Evolutionary conservation across 2,329 filamentous ascomycete species (phyloP).

Genomic region (Ceratocystis albifundus): DNA sequence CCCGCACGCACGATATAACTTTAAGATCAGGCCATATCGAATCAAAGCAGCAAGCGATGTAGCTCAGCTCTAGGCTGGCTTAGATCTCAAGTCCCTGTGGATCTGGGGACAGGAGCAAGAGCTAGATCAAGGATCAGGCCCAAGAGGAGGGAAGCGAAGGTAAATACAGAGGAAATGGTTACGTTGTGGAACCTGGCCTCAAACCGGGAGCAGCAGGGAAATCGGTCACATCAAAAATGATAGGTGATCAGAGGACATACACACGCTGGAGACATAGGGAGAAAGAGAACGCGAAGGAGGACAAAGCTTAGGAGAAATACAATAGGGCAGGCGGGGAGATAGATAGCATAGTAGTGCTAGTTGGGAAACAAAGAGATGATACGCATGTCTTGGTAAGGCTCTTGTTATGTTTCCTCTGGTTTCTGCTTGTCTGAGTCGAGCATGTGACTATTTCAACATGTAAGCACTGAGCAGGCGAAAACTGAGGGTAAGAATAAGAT

Average conservation of each 20-base stretch:
- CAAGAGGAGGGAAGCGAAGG: neutral
- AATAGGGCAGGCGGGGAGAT: no score
- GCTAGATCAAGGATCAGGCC: neutral
- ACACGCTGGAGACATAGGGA: neutral
- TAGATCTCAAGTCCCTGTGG: neutral
- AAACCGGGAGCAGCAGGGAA: neutral
- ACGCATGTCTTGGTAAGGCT: no score
- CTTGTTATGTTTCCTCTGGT: no score
- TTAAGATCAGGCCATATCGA: neutral
- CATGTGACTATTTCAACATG: no score
- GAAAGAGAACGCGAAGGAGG: neutral
- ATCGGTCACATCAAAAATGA: neutral
- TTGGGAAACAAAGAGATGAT: no score
- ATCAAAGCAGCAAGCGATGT: neutral
- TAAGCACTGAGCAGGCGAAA: no score
- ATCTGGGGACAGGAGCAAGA: no score
- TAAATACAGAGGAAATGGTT: neutral
- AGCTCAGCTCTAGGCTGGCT: neutral
- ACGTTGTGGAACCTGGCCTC: constrained; percentile 5
- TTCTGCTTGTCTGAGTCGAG: no score
- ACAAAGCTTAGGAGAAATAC: no score
- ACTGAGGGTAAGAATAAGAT: no score
- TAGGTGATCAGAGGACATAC: neutral
- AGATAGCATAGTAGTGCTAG: no score
- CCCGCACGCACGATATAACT: neutral